Base-by-base conservation (phyloP, 495 filamentous ascomycete species). In the Xylaria sp. region DNA sequence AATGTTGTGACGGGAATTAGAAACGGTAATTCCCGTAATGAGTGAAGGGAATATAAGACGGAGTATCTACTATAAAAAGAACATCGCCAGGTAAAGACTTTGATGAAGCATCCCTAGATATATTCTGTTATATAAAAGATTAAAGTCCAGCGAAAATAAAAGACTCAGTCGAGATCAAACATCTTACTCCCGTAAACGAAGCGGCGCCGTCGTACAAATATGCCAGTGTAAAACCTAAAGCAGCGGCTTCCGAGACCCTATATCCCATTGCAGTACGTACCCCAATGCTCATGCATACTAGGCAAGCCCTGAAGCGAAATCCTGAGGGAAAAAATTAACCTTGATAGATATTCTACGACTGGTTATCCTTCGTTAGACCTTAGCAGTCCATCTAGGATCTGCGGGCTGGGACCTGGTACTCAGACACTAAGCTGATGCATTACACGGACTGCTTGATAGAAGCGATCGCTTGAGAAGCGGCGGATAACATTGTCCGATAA, bases 31-130 rank as follows among this genome's bases (percentile, higher is more conserved):
- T n/a, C n/a, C n/a, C 4, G 12, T 62, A 70, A 69, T 52, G 43
- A 21, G 62, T 31, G 64, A 37, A 61, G 29, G 41, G 12, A 33
- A 63, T 69, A 29, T 64, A 71, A 61, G 64, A 72, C 48, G 59
- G 67, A 69, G 15, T 21, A 9, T 21, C 37, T 24, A 29, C 21
- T 24, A 19, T 40, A 24, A 15, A 14, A 26, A 61, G 3, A 37
- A 11, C 37, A 61, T 43, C 21, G 12, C 33, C 11, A 37, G n/a
- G 21, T 41, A 43, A 21, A 3, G 57, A 5, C 37, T 2, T 12
- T 59, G 33, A 37, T 5, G 21, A 21, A 33, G n/a, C 17, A 7
- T n/a, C 19, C 17, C 8, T 37, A 37, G n/a, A 3, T 59, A 19
- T 35, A 7, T 1, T 6, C 29, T 11, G 2, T 11, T 37, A 37